These are phyloP conservation scores for Curvularia lunata DNA, from an alignment of 2,329 filamentous ascomycete genomes.

Conservation along the genomic window DNA sequence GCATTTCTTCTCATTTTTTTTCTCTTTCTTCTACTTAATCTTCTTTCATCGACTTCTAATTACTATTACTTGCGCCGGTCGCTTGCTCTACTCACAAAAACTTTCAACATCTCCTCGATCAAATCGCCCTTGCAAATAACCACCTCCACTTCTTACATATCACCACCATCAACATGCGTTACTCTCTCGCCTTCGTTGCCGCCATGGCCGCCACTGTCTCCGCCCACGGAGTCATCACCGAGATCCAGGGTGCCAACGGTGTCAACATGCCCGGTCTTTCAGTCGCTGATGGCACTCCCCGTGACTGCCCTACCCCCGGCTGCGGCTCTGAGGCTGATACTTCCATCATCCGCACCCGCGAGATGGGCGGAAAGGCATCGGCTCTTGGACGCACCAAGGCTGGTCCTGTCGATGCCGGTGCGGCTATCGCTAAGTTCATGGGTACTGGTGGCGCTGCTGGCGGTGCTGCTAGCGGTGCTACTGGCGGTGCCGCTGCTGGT, in stretches of 20 bases:
- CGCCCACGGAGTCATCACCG: slow-evolving; percentile 65
- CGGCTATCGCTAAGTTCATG: slow-evolving; percentile 17
- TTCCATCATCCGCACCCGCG: slow-evolving; percentile 69
- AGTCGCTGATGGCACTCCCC: slow-evolving; percentile 69
- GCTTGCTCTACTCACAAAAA: slow-evolving; percentile 37
- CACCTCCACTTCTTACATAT: slow-evolving; percentile 10
- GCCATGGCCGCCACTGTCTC: slow-evolving; percentile 57
- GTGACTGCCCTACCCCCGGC: slow-evolving; percentile 66
- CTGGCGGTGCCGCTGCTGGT: slow-evolving; percentile 15
- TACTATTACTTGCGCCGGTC: slow-evolving; percentile 45
- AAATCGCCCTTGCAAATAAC: slow-evolving; percentile 12
- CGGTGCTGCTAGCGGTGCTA: slow-evolving; percentile 47
- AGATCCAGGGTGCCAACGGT: slow-evolving; percentile 65
- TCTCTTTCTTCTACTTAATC: slow-evolving; percentile 6
- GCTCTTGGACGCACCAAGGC: slow-evolving; percentile 69
- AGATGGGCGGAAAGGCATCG: slow-evolving; percentile 62
- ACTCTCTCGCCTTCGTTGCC: slow-evolving; percentile 55
- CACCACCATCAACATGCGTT: slow-evolving; percentile 54
- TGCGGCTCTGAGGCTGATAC: slow-evolving; percentile 74
- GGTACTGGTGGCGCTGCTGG: slow-evolving; percentile 55
- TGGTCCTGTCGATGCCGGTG: slow-evolving; percentile 52
- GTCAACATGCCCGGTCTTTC: slow-evolving; percentile 68
- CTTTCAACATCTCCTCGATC: neutral
- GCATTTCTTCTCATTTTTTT: slow-evolving; percentile 30
- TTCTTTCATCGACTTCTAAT: slow-evolving; percentile 31